Conservation (phyloP, 2,329 filamentous ascomycete species). For the Diaporthe sp. region DNA sequence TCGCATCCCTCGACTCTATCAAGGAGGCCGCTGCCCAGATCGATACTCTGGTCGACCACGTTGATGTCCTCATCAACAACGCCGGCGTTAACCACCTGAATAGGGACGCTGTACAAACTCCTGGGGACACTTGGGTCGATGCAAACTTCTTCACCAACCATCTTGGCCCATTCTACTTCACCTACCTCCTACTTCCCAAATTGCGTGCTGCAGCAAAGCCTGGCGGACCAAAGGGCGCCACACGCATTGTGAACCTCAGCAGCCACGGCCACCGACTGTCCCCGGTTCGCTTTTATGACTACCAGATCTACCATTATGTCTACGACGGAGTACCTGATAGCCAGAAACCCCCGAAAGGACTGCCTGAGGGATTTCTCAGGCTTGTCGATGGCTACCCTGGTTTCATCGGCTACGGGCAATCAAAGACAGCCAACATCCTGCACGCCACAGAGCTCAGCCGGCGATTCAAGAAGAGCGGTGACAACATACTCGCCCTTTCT, state of each 20-base stretch:
- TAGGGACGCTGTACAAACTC: conserved; percentile 36
- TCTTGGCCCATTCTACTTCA: conserved; percentile 62
- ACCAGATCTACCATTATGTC: conserved; percentile 54
- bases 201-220: conserved; percentile 52
- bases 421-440: conserved; percentile 63
- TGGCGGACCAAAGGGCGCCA: conserved; percentile 42
- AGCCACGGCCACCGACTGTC: conserved; percentile 56
- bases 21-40: conserved; percentile 55
- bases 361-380: conserved; percentile 32
- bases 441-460: conserved; percentile 53
- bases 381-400: conserved; percentile 44
- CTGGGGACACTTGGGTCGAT: conserved; percentile 46
- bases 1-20: conserved; percentile 54
- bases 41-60: conserved; percentile 47
- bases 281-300: conserved; percentile 59
- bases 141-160: conserved; percentile 61
- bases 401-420: conserved; percentile 61
- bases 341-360: conserved; percentile 40
- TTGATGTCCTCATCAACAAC: conserved; percentile 50
- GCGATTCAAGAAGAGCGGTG: conserved; percentile 48
- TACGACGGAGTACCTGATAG: conserved; percentile 51
- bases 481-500: conserved; percentile 35
- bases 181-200: conserved; percentile 60
- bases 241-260: conserved; percentile 58
- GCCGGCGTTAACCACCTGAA: conserved; percentile 31